Conservation (phyloP, 768 basidiomycete genomes). For the Amylocystis lapponica region DNA sequence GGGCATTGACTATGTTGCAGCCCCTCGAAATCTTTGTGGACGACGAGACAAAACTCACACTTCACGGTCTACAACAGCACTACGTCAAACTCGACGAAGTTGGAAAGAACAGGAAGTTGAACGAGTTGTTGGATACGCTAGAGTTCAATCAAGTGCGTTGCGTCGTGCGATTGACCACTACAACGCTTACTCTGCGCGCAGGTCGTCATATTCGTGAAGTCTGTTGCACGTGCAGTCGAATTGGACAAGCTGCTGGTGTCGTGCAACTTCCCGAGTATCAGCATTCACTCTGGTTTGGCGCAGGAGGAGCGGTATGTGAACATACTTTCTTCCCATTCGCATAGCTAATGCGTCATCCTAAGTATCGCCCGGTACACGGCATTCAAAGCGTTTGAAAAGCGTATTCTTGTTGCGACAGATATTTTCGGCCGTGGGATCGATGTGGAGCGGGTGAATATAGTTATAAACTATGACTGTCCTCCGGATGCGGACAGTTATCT, state of each 20-base stretch:
- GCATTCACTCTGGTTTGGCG: conserved; percentile 89
- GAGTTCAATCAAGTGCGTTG: conserved; percentile 92
- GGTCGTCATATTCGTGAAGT: conserved; percentile 99
- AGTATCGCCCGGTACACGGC: conserved; percentile 95
- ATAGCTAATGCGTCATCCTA: conserved; percentile 5
- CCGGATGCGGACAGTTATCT: conserved; percentile 97
- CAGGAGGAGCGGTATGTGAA: conserved; percentile 95
- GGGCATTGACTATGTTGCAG: conserved; percentile 36
- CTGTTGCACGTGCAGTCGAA: conserved; percentile 93
- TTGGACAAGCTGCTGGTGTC: conserved; percentile 93
- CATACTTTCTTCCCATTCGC: not conserved
- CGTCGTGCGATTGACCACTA: not conserved
- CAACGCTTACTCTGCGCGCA: conserved; percentile 24
- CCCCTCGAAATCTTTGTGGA: conserved; percentile 99
- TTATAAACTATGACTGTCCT: conserved; percentile 98
- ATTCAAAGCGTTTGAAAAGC: conserved; percentile 99
- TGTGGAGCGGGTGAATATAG: conserved; percentile 99
- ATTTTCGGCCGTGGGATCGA: conserved; percentile 99
- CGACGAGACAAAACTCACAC: conserved; percentile 96
- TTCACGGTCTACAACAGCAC: conserved; percentile 98
- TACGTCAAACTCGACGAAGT: conserved; percentile 95
- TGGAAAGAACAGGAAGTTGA: conserved; percentile 94
- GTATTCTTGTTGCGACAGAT: conserved; percentile 97
- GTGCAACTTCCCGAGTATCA: conserved; percentile 98
- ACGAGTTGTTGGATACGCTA: conserved; percentile 89